Conservation (phyloP, 305 asterid genomes). For the Fraxinus paxiana region DNA sequence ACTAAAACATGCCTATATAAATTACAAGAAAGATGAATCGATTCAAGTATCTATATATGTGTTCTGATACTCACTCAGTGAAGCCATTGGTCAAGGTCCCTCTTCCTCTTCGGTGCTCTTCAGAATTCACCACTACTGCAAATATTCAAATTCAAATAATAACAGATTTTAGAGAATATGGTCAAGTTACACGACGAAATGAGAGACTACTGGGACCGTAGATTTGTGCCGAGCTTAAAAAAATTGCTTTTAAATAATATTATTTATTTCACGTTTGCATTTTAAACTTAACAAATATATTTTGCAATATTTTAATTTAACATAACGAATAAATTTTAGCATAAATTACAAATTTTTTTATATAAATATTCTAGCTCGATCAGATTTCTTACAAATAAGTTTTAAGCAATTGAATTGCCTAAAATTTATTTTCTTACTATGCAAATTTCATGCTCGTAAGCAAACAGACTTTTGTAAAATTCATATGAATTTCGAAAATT, state of each 20-base stretch:
- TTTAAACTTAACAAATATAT: neutral
- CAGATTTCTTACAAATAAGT: neutral
- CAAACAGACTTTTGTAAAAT: neutral
- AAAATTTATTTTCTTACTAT: too few species aligned
- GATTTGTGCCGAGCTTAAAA: neutral
- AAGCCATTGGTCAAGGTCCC: slow-evolving; percentile 37
- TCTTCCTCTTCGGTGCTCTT: slow-evolving; percentile 18
- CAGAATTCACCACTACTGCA: neutral
- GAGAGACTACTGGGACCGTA: neutral
- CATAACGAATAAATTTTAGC: neutral
- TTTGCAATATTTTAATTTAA: neutral
- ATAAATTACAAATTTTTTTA: neutral
- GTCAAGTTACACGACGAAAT: neutral
- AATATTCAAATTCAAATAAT: neutral
- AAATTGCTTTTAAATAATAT: neutral
- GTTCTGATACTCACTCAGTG: slow-evolving; percentile 31
- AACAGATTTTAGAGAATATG: neutral
- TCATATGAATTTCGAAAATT: neutral
- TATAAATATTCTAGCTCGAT: neutral
- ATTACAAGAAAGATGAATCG: neutral
- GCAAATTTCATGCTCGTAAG: too few species aligned
- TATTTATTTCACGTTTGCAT: neutral
- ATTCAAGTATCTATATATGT: neutral
- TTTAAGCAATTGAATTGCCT: neutral
- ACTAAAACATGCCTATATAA: neutral